Percentiles rank a stretch among this genome's conserved stretches.
Evolutionary conservation across 371 early-diverging fungal species (phyloP).

Genomic region (Mortierella sp.): DNA sequence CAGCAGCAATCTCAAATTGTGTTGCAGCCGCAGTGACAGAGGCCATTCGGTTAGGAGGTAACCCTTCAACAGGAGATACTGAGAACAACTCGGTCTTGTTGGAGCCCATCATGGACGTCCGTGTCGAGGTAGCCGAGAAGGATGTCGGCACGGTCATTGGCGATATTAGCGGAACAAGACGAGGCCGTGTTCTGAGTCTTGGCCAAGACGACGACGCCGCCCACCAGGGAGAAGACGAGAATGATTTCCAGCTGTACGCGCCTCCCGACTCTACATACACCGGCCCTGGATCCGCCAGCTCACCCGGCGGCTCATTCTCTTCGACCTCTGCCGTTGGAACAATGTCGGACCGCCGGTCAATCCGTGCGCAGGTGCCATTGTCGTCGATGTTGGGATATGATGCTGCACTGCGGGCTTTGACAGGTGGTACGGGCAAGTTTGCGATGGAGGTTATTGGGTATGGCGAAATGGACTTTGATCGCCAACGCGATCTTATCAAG

Average conservation of each 20-base stretch:
- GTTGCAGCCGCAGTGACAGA: slow-evolving; percentile 73
- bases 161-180: slow-evolving; percentile 83
- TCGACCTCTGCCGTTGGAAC: slow-evolving; percentile 58
- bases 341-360: slow-evolving; percentile 60
- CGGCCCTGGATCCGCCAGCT: slow-evolving; percentile 17
- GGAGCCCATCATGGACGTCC: slow-evolving; percentile 92
- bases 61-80: not conserved
- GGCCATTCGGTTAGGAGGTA: slow-evolving; percentile 68
- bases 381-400: slow-evolving; percentile 92
- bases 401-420: slow-evolving; percentile 86
- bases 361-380: slow-evolving; percentile 85
- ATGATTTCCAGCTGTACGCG: slow-evolving; percentile 62
- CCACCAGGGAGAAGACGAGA: slow-evolving; percentile 53
- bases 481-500: slow-evolving; percentile 77
- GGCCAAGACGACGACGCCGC: slow-evolving; percentile 38
- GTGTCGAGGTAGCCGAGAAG: slow-evolving; percentile 78
- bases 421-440: slow-evolving; percentile 88
- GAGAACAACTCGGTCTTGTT: slow-evolving; percentile 69
- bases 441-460: slow-evolving; percentile 91
- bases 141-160: slow-evolving; percentile 86
- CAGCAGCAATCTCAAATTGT: slow-evolving; percentile 77
- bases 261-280: slow-evolving; percentile 66
- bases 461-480: slow-evolving; percentile 82
- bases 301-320: not conserved
- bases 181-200: slow-evolving; percentile 78